Base-by-base conservation (phyloP, 2,329 filamentous ascomycete genomes). In the Monosporascus sp. region DNA sequence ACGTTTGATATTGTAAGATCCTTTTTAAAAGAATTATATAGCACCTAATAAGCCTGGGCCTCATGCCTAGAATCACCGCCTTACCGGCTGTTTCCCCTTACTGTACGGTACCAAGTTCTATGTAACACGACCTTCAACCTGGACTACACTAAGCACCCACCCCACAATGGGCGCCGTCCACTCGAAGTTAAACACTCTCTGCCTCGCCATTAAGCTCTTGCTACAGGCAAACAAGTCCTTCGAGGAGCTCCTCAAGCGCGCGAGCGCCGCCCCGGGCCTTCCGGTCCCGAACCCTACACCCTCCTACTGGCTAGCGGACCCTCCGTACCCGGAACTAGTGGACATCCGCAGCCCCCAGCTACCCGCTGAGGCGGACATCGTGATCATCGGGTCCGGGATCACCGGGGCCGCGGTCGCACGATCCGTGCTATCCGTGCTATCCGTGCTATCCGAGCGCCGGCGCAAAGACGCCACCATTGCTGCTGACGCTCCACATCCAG, bases 351-450 rank as follows among this genome's bases (percentile, higher is more conserved):
- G 18, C 3, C 56, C 63, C 2, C 54, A 56, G 2, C 60, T 78
- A 7, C 74, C 75, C 0, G 45, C 59, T 2, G 61, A 67, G 7
- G 73, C 72, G 6, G 79, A 82, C 53, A 64, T 80, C 2, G 73
- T 78, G 18, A 72, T 82, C 41, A 75, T 82, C 56, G 79, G 80
- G 22, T 81, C 78, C 37, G 81, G 80, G 1, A 81, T 83, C 54
- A 76, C 78, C 2, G 77, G 72, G 9, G 72, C 70, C 3, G 69
- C 70, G 20, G 63, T 74, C 17, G 73, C 72, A 3, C 61, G 70
- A 20, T 66, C 69, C 3, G 51, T 72, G 2, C 60, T 71, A 25
- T 49, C 69, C 3, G 51, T 72, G 2, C 60, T 71, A 25, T 49
- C 58, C 22, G 59, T 35, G 31, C 31, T 35, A 14, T 35, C 31